A percentile compares a stretch with the other conserved stretches of the same genome.
Conservation (phyloP, 1,284 basidiomycete genomes). For the Tilletia caries region DNA sequence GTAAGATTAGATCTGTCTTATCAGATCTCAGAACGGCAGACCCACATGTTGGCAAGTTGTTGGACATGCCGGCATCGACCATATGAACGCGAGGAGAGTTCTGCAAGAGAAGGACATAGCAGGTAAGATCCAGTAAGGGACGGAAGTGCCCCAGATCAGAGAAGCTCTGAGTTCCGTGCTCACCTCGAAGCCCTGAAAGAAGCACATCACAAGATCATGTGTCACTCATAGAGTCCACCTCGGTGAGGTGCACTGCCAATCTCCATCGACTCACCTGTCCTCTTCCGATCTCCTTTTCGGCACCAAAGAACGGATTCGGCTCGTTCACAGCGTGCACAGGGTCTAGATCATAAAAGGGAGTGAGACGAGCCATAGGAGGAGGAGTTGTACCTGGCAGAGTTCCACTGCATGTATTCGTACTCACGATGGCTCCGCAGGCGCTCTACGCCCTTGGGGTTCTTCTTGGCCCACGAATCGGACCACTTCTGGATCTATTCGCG, state of each 20-base stretch:
- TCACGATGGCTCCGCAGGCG: slow-evolving; percentile 20
- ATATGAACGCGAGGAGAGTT: slow-evolving; percentile 29
- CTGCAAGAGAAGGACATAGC: neutral
- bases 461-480: slow-evolving; percentile 30
- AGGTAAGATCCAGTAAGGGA: too few species aligned
- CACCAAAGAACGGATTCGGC: slow-evolving; percentile 49
- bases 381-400: too few species aligned
- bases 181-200: slow-evolving; percentile 23
- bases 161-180: neutral
- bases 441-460: slow-evolving; percentile 16
- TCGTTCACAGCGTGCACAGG: slow-evolving; percentile 50
- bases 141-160: neutral
- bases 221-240: neutral
- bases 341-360: slow-evolving; percentile 46
- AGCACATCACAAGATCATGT: neutral
- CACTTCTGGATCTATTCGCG: slow-evolving; percentile 35
- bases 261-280: slow-evolving; percentile 5
- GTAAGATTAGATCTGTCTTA: neutral
- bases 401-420: too few species aligned
- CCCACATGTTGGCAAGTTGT: slow-evolving; percentile 32
- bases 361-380: slow-evolving; percentile 12
- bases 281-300: slow-evolving; percentile 3
- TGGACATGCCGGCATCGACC: slow-evolving; percentile 25
- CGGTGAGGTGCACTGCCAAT: neutral
- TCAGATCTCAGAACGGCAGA: too few species aligned